A percentile compares a stretch with the other conserved stretches of the same genome.
These are phyloP conservation scores for Pseudofabraea citricarpa DNA, from an alignment of 2,329 filamentous ascomycete species.

Conservation along the genomic window DNA sequence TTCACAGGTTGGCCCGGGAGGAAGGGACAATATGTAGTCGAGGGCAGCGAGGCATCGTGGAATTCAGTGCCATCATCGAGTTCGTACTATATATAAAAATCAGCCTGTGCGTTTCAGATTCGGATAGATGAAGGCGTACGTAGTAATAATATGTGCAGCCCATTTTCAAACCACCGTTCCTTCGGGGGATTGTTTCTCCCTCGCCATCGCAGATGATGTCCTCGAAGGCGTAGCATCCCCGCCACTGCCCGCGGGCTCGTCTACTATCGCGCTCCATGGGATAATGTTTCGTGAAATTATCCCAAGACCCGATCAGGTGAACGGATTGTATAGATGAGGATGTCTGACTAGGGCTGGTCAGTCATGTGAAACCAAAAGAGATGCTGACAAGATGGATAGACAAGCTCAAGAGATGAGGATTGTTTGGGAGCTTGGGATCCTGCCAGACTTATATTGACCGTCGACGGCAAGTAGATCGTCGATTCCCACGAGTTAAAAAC, in stretches of 20 bases:
- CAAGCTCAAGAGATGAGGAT: too few species aligned
- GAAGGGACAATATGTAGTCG: conserved; percentile 76
- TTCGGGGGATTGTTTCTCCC: conserved; percentile 45
- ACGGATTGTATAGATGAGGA: conserved; percentile 62
- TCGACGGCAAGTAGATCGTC: not conserved
- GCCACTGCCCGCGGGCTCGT: conserved; percentile 73
- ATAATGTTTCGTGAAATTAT: conserved; percentile 81
- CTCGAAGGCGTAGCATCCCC: conserved; percentile 80
- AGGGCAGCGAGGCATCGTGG: conserved; percentile 67
- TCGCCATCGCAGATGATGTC: conserved; percentile 78
- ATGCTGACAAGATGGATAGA: conserved; percentile 1
- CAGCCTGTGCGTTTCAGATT: conserved; percentile 24
- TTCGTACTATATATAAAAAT: conserved; percentile 60
- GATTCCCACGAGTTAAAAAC: not conserved
- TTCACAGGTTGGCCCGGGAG: conserved; percentile 87
- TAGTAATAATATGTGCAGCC: conserved; percentile 95
- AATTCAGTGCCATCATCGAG: conserved; percentile 73
- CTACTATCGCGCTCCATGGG: conserved; percentile 75
- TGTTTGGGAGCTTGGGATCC: too few species aligned
- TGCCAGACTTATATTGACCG: too few species aligned
- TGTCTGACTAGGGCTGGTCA: conserved; percentile 45
- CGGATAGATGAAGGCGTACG: conserved; percentile 48
- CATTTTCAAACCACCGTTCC: conserved; percentile 83
- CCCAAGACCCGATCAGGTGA: conserved; percentile 86
- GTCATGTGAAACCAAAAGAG: conserved; percentile 11